phyloP scores from a whole-genome alignment of 768 basidiomycete species.

The Amyloporia xantha region DNA sequence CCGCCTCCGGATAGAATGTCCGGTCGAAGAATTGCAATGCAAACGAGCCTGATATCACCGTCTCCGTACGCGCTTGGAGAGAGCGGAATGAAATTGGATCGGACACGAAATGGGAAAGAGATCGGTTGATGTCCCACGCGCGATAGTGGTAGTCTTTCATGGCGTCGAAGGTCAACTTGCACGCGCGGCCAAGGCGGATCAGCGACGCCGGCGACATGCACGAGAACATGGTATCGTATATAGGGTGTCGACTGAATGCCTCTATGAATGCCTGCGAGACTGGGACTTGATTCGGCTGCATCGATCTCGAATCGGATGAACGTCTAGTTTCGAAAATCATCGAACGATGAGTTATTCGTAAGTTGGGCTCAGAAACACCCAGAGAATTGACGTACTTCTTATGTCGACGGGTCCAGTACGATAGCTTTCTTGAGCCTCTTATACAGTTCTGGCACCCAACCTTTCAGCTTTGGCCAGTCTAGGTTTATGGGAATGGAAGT shows the following conservation, averaged over 20 bases:
- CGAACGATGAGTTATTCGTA: too few species aligned
- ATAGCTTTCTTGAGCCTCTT: too few species aligned
- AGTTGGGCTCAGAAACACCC: too few species aligned
- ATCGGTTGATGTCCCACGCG: slow-evolving; percentile 30
- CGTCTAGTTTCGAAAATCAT: too few species aligned
- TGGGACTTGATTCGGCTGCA: too few species aligned
- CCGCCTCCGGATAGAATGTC: slow-evolving; percentile 34
- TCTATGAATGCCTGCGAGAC: not conserved
- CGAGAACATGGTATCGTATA: slow-evolving; percentile 12
- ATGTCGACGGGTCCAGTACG: too few species aligned
- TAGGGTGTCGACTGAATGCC: not conserved
- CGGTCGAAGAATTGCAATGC: slow-evolving; percentile 47
- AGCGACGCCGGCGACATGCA: slow-evolving; percentile 11
- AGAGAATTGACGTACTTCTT: too few species aligned
- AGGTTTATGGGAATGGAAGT: too few species aligned
- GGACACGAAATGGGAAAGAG: slow-evolving; percentile 31
- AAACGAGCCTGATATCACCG: slow-evolving; percentile 44
- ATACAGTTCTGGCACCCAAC: too few species aligned
- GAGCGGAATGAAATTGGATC: slow-evolving; percentile 32
- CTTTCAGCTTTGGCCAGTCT: too few species aligned
- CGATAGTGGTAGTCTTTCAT: slow-evolving; percentile 19
- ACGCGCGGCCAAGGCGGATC: slow-evolving; percentile 9
- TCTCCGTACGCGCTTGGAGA: slow-evolving; percentile 33
- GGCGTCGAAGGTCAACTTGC: slow-evolving; percentile 9
- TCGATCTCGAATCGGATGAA: too few species aligned